A percentile compares a stretch with the other conserved stretches of the same genome.
Conservation (phyloP, 2,329 filamentous ascomycete species). For the Paramyrothecium sp. region DNA sequence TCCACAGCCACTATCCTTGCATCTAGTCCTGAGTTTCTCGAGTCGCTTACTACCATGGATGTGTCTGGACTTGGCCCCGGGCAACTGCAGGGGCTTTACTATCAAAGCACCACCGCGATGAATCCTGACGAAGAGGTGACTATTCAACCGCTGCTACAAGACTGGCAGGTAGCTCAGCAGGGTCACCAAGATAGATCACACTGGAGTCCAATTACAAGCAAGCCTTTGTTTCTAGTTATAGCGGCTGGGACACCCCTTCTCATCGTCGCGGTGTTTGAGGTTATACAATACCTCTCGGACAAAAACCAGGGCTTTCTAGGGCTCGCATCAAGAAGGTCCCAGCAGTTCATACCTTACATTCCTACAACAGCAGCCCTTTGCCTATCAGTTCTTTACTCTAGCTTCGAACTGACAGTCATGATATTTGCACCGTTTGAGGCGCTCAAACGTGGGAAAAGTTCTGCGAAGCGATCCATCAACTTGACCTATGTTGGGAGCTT, state of each 20-base stretch:
- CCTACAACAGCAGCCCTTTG: slow-evolving; percentile 16
- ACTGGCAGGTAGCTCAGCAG: slow-evolving; percentile 4
- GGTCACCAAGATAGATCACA: slow-evolving; percentile 8
- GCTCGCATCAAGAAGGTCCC: slow-evolving; percentile 9
- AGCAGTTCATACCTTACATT: slow-evolving; percentile 26
- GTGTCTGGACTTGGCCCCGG: slow-evolving; percentile 7
- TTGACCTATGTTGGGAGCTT: slow-evolving; percentile 17
- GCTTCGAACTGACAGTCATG: slow-evolving; percentile 15
- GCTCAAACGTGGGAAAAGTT: slow-evolving; percentile 15
- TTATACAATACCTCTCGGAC: slow-evolving; percentile 20
- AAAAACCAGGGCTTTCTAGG: slow-evolving; percentile 19
- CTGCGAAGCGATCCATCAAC: slow-evolving; percentile 13
- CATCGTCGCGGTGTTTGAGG: slow-evolving; percentile 17
- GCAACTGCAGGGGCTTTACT: slow-evolving; percentile 7
- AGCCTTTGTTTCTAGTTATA: slow-evolving; percentile 18
- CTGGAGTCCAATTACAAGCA: slow-evolving; percentile 18
- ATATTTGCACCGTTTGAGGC: slow-evolving; percentile 19
- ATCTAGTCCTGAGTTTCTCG: slow-evolving; percentile 9
- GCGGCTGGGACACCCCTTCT: slow-evolving; percentile 17
- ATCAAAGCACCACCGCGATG: slow-evolving; percentile 6
- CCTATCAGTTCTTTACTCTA: slow-evolving; percentile 17
- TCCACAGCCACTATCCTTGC: slow-evolving; percentile 12
- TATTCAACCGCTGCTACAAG: slow-evolving; percentile 9
- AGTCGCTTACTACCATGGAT: slow-evolving; percentile 10
- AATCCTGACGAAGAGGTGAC: slow-evolving; percentile 7